Percentiles rank a stretch among this genome's conserved stretches.
Evolutionary conservation across 192 early-diverging fungal species (phyloP).

Genomic region (Backusella mclennaniae): DNA sequence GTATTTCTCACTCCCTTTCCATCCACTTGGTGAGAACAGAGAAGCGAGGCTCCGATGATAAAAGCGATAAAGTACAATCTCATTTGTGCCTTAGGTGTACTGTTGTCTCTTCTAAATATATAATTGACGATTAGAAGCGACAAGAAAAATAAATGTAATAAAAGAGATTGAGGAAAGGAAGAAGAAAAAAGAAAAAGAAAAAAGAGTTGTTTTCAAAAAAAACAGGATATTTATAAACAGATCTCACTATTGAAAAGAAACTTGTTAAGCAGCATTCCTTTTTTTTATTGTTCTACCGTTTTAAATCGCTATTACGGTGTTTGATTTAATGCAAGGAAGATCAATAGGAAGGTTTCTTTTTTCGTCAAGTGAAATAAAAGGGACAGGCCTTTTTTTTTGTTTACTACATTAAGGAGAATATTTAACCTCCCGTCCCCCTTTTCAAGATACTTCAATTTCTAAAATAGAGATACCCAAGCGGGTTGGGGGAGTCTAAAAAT

Average conservation of each 20-base stretch:
- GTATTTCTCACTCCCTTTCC: neutral
- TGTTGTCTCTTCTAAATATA: neutral
- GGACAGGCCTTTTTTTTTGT: neutral
- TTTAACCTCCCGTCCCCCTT: neutral
- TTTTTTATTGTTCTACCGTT: neutral
- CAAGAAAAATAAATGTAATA: neutral
- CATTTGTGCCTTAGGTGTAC: neutral
- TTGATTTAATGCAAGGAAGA: slow-evolving; percentile 2
- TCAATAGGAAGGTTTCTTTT: neutral
- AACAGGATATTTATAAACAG: neutral
- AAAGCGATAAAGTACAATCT: neutral
- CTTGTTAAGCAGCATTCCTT: neutral
- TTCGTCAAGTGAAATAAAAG: neutral
- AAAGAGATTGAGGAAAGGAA: neutral
- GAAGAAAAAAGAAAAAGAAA: neutral
- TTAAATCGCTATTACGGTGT: neutral
- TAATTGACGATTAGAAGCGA: neutral
- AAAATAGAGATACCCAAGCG: neutral
- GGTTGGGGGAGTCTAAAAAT: neutral
- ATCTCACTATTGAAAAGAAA: neutral
- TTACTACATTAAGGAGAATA: neutral
- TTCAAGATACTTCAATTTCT: neutral
- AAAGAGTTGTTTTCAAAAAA: neutral
- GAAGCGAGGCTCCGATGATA: neutral
- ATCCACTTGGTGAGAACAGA: neutral